Conservation (phyloP, 208 protist species). For the Acanthamoeba sp. region DNA sequence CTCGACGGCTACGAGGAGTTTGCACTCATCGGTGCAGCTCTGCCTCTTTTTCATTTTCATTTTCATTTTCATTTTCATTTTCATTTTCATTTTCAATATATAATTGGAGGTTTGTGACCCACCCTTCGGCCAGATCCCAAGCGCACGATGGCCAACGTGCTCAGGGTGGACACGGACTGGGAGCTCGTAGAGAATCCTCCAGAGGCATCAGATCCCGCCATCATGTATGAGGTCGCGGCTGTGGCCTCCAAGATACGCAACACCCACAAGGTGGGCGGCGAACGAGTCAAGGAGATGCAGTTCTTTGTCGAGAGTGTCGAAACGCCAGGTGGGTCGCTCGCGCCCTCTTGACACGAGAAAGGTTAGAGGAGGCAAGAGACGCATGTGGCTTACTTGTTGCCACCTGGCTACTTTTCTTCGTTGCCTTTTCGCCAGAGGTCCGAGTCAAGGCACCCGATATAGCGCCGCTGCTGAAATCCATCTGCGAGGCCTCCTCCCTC, state of each 20-base stretch:
- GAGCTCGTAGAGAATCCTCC: slow-evolving; percentile 21
- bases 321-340: neutral
- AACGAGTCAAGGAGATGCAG: slow-evolving; percentile 47
- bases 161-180: slow-evolving; percentile 40
- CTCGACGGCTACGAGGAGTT: slow-evolving; percentile 51
- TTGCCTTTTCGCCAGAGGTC: neutral
- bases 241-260: slow-evolving; percentile 4
- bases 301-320: slow-evolving; percentile 57
- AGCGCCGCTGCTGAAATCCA: neutral
- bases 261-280: slow-evolving; percentile 38
- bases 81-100: too few relatives aligned
- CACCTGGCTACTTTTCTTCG: neutral
- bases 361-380: too few relatives aligned
- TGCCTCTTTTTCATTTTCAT: too few relatives aligned
- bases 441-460: slow-evolving; percentile 25
- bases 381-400: too few relatives aligned
- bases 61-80: too few relatives aligned
- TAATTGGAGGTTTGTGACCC: neutral
- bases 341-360: too few relatives aligned
- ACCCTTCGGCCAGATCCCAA: slow-evolving; percentile 52
- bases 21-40: neutral
- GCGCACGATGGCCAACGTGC: slow-evolving; percentile 1
- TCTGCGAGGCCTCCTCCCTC: neutral
- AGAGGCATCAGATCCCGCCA: neutral
- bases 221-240: slow-evolving; percentile 43